Conservation (phyloP, 2,329 filamentous ascomycete genomes). For the Fusarium virguliforme region DNA sequence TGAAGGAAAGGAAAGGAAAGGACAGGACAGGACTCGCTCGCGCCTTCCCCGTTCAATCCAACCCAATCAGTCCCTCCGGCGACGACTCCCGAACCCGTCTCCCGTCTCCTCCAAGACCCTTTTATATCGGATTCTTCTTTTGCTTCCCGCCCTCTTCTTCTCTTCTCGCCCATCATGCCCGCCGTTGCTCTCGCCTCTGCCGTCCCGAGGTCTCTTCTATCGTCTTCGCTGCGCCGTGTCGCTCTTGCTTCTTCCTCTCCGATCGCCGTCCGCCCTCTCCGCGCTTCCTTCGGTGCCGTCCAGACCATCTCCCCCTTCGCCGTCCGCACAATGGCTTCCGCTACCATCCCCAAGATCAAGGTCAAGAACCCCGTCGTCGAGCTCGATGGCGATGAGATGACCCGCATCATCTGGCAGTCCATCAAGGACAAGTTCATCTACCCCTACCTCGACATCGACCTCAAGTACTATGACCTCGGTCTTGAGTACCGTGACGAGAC, state of each 20-base stretch:
- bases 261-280: conserved; percentile 53
- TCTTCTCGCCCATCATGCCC: conserved; percentile 51
- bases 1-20: too few relatives aligned
- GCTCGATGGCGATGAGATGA: conserved; percentile 97
- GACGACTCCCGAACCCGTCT: conserved; percentile 46
- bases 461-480: conserved; percentile 98
- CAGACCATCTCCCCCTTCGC: conserved; percentile 70
- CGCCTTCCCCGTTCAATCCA: conserved; percentile 36
- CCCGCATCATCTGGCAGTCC: conserved; percentile 97
- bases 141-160: conserved; percentile 44
- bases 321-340: conserved; percentile 75
- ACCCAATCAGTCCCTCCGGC: conserved; percentile 27
- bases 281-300: conserved; percentile 64
- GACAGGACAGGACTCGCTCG: not conserved
- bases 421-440: conserved; percentile 99
- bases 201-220: conserved; percentile 54
- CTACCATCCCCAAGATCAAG: conserved; percentile 85
- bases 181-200: conserved; percentile 50
- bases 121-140: conserved; percentile 48
- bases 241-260: conserved; percentile 49
- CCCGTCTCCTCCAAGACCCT: conserved; percentile 37
- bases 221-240: conserved; percentile 52
- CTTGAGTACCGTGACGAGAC: conserved; percentile 96
- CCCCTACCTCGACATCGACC: conserved; percentile 95
- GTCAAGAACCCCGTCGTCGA: conserved; percentile 99